A percentile compares a stretch with the other conserved stretches of the same genome.
Conservation (phyloP, 495 filamentous ascomycete species). For the Tuber melanosporum region DNA sequence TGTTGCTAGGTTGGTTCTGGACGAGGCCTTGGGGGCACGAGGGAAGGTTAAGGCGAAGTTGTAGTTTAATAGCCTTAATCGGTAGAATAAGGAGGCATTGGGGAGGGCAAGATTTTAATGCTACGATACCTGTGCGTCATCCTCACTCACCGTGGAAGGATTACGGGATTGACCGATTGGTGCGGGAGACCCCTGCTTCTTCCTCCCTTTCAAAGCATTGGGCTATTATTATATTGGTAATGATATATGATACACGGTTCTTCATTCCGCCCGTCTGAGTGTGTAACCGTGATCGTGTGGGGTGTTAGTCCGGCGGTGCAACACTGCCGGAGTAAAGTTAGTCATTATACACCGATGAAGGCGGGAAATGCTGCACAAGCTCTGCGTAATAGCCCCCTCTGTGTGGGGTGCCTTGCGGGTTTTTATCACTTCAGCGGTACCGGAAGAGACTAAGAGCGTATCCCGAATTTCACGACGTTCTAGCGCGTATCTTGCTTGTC, state of each 20-base stretch:
- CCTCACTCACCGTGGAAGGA: neutral
- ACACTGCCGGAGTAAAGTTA: too few species aligned
- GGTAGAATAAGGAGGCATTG: neutral
- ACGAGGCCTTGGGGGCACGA: conserved; percentile 51
- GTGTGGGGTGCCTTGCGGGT: too few species aligned
- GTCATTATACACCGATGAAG: too few species aligned
- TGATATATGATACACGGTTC: neutral
- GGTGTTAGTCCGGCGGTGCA: neutral
- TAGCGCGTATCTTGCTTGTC: too few species aligned
- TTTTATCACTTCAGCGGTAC: too few species aligned
- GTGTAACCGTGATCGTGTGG: neutral
- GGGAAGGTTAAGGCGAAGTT: conserved; percentile 30
- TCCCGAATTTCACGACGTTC: too few species aligned
- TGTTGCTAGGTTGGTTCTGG: conserved; percentile 70
- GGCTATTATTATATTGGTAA: too few species aligned
- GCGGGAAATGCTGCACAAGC: too few species aligned
- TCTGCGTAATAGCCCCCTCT: too few species aligned
- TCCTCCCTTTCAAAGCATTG: too few species aligned
- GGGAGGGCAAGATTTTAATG: neutral
- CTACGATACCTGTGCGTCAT: neutral
- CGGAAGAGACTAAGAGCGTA: too few species aligned
- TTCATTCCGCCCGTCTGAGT: neutral
- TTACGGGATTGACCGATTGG: neutral
- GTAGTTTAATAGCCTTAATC: neutral
- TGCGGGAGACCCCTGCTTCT: too few species aligned